Base-by-base conservation (phyloP, 2,329 filamentous ascomycete species). In the Neofusicoccum umdonicola region DNA sequence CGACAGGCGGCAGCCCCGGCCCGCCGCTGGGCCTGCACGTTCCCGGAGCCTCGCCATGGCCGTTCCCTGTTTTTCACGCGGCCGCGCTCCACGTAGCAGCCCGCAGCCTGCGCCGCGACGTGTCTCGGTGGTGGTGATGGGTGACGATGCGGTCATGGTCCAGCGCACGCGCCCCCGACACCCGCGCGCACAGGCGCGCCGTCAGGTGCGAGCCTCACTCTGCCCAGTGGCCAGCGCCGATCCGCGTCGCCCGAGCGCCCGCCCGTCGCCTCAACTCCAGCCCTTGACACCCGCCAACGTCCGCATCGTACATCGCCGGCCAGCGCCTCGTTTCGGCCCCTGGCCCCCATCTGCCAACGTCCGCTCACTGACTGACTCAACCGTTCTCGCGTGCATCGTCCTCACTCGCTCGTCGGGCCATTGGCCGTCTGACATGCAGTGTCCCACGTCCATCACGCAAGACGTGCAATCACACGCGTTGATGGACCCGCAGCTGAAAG, bases 21-120 rank as follows among this genome's bases (percentile, higher is more conserved):
- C 56, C 56, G 42, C 37, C 7, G 35, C 56, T 39, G 42, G 12
- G 17, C 35, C 56, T 60, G 56, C 56, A 45, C 42, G n/a, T 19
- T 35, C 27, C 56, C 56, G 42, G 42, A 60, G 56, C 22, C 56
- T 47, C 56, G 15, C 31, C 42, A 47, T 45, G 56, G 56, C 41
- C 22, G 27, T 60, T n/a, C 56, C 56, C 56, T 60, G 56, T 60
- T 60, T 60, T 60, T 45, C 56, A 60, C 56, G 56, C 56, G 41
- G 11, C 56, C 41, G 56, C 31, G 42, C 41, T 58, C 41, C 56
- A 60, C 56, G 56, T 48, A 47, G 37, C 56, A 19, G n/a, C 42
- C 56, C 17, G 54, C 54, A n/a, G 35, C 35, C 51, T 56, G 27
- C 35, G 37, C n/a, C 5, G 42, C 56, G 42, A 60, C 42, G 56